Base-by-base conservation (phyloP, 163 green algal species). In the Coccomyxa subellipsoidea region DNA sequence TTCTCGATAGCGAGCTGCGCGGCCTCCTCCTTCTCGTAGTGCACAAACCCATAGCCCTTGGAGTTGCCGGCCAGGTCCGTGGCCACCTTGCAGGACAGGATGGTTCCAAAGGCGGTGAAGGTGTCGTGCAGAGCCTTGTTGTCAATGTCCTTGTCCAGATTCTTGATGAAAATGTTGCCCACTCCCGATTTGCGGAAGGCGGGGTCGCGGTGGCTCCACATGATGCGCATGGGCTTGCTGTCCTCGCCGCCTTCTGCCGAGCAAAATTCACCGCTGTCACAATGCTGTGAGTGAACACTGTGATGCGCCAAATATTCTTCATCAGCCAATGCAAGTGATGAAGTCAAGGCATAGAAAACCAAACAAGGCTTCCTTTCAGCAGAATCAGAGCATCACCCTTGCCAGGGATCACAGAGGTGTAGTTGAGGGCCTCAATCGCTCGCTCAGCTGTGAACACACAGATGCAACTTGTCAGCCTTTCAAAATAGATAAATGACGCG, bases 141-240 rank as follows among this genome's bases (percentile, higher is more conserved):
- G 91, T 99, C 96, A 84, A 99, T 98, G 31, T 81, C 87, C 88
- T 95, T 96, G 92, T 99, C 96, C 83, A 99, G 92, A 91, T 99
- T 99, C 92, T 99, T 99, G 92, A 99, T 98, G 91, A 99, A 99
- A 88, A 99, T 98, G 86, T 98, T 98, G 70, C 92, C 94, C 54
- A 94, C 90, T 69, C 92, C 94, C 18, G 90, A 96, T 84, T 96
- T 96, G 84, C 91, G 83, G 21, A 84, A 53, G 37, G 84, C 84
- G 4, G 91, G 91, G 79, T 95, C 87, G 38, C 91, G 92, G 88
- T 98, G 94, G 73, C 90, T 95, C 93, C 93, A 99, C 97, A 99
- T 99, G 85, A 99, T 97, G 81, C 97, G 95, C 84, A 99, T 98
- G 23, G 95, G 92, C 82, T 95, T 96, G 79, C 94, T 23, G 32